Percentiles rank a stretch among this genome's conserved stretches.
These are phyloP conservation scores for Phaeosphaeria sp. DNA, from an alignment of 2,329 filamentous ascomycete species.

Conservation along the genomic window DNA sequence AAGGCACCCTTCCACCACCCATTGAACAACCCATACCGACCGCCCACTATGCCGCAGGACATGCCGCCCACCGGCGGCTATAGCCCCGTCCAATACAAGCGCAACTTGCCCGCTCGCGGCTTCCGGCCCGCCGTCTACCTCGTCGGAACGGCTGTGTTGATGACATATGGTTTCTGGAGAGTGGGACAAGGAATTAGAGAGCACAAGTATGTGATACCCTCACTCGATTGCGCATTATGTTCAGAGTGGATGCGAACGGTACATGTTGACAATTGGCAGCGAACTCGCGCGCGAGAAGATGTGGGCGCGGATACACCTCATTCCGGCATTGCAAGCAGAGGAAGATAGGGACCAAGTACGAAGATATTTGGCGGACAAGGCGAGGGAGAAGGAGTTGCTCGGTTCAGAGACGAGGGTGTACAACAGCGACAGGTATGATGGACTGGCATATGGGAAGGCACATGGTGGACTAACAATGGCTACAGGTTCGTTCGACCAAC, in stretches of 20 bases:
- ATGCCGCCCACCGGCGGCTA: conserved; percentile 96
- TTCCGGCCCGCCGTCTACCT: conserved; percentile 85
- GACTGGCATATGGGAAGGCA: neutral
- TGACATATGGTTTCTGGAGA: conserved; percentile 91
- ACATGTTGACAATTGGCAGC: conserved; percentile 57
- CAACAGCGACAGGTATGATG: conserved; percentile 79
- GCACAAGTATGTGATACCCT: conserved; percentile 72
- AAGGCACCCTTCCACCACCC: conserved; percentile 26
- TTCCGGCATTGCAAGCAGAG: conserved; percentile 92
- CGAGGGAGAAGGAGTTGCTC: conserved; percentile 86
- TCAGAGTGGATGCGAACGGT: neutral
- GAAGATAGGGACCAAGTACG: conserved; percentile 95
- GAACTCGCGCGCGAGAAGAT: conserved; percentile 97
- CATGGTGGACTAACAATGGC: conserved; percentile 10
- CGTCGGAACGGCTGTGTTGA: conserved; percentile 75
- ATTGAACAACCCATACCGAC: conserved; percentile 36
- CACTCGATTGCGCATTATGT: neutral
- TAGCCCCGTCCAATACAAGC: conserved; percentile 95
- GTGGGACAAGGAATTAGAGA: conserved; percentile 83
- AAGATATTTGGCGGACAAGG: conserved; percentile 83
- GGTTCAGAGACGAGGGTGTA: conserved; percentile 86
- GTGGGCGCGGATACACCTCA: conserved; percentile 95
- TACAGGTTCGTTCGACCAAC: conserved; percentile 71
- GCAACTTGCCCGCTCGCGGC: conserved; percentile 89
- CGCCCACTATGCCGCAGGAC: conserved; percentile 86